phyloP scores from a whole-genome alignment of 129 eudicot species.

The Rutidosis leptorrhynchoides region DNA sequence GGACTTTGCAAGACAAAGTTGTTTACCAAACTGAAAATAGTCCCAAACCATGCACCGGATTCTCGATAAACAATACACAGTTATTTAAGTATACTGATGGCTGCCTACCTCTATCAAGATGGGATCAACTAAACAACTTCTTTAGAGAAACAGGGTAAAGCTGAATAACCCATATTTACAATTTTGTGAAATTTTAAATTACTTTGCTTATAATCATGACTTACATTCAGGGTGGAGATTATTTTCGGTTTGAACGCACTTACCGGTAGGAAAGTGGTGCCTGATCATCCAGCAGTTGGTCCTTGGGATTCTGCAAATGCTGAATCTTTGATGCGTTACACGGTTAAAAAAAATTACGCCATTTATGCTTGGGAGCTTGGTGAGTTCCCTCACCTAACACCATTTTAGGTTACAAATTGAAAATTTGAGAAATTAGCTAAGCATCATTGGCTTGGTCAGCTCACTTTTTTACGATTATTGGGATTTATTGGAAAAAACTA shows the following conservation, averaged over 20 bases:
- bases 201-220: not conserved
- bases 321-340: conserved; percentile 65
- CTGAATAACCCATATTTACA: not conserved
- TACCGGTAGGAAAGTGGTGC: conserved; percentile 44
- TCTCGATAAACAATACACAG: conserved; percentile 37
- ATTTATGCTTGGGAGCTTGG: conserved; percentile 96
- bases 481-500: no score
- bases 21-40: conserved; percentile 54
- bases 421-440: not conserved
- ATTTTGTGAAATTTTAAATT: not conserved
- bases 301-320: conserved; percentile 85
- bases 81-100: conserved; percentile 66
- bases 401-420: not conserved
- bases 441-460: no score
- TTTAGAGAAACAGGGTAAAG: conserved; percentile 67
- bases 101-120: conserved; percentile 72
- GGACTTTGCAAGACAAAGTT: conserved; percentile 81
- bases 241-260: conserved; percentile 87
- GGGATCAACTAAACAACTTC: conserved; percentile 74
- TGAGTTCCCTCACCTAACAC: conserved; percentile 28
- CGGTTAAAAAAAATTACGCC: conserved; percentile 59
- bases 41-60: conserved; percentile 50
- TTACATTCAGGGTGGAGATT: conserved; percentile 57
- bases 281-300: conserved; percentile 51
- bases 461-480: no score